Evolutionary conservation across 441 rosid species (phyloP).

Genomic region (Pelargonium australe): DNA sequence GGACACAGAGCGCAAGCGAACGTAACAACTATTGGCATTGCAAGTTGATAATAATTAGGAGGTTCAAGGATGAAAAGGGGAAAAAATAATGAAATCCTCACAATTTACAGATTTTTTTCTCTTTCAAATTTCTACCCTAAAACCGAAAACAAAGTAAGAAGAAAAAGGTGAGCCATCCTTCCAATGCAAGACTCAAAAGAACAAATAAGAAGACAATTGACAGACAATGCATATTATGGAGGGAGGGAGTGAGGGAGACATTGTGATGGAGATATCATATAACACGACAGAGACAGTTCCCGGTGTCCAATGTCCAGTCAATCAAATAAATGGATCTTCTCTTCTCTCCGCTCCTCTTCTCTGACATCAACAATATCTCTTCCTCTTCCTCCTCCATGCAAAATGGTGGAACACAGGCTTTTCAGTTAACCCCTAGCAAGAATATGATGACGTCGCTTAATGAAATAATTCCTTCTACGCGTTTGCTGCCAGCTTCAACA

Average conservation of each 20-base stretch:
- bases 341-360: background rate
- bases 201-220: constrained; percentile 18
- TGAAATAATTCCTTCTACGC: constrained; percentile 89
- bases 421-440: constrained; percentile 54
- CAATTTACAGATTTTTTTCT: constrained; percentile 46
- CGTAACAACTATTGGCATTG: too few relatives aligned
- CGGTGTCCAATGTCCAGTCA: background rate
- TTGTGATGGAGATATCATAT: background rate
- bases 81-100: constrained; percentile 28
- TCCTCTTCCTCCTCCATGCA: constrained; percentile 10
- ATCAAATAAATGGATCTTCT: constrained; percentile 11
- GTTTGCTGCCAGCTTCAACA: constrained; percentile 97
- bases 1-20: too few relatives aligned
- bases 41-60: constrained; percentile 21
- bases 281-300: too few relatives aligned
- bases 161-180: constrained; percentile 12
- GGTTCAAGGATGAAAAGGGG: constrained; percentile 13
- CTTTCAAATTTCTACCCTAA: constrained; percentile 39
- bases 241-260: constrained; percentile 6
- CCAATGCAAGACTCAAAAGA: constrained; percentile 21
- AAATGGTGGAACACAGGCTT: background rate
- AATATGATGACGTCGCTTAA: constrained; percentile 77
- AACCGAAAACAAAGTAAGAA: background rate
- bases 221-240: background rate
- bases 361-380: background rate